Percentiles rank a stretch among this genome's conserved stretches.
Evolutionary conservation across 108 stramenopile species (phyloP).

Genomic region (Fragilaria crotonensis): DNA sequence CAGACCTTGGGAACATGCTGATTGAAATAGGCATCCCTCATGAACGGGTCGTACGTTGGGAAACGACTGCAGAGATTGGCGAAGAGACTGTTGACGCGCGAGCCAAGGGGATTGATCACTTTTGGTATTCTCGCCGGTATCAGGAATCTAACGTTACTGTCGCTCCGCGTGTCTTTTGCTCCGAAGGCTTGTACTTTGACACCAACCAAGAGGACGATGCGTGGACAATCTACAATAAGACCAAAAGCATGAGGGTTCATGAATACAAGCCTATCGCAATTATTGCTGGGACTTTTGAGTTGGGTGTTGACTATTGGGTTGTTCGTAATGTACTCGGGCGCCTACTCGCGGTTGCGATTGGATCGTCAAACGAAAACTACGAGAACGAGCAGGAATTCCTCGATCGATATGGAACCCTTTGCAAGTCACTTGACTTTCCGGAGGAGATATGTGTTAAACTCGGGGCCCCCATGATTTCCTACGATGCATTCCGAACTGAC

Average conservation of each 20-base stretch:
- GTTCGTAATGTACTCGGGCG: slow-evolving; percentile 30
- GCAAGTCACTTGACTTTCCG: not conserved
- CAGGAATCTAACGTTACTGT: not conserved
- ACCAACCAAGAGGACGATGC: not conserved
- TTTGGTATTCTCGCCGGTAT: slow-evolving; percentile 10
- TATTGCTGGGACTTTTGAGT: slow-evolving; percentile 37
- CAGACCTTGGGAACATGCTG: not conserved
- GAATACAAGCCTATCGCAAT: slow-evolving; percentile 9
- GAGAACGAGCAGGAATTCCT: too few species aligned
- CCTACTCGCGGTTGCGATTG: slow-evolving; percentile 30
- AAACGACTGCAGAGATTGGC: slow-evolving; percentile 3
- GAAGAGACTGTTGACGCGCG: not conserved
- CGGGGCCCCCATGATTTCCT: not conserved
- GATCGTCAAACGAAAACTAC: slow-evolving; percentile 6
- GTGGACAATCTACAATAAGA: not conserved
- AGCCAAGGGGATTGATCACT: slow-evolving; percentile 17
- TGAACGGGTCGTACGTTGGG: slow-evolving; percentile 24
- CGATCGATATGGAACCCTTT: not conserved
- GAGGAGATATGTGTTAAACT: not conserved
- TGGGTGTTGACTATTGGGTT: slow-evolving; percentile 22
- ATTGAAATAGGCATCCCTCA: slow-evolving; percentile 12
- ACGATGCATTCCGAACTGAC: not conserved
- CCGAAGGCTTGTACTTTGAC: slow-evolving; percentile 25
- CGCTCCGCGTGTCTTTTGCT: slow-evolving; percentile 3
- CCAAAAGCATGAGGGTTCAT: not conserved